Conservation (phyloP, 371 early-diverging fungal genomes). For the Smittium culicis region DNA sequence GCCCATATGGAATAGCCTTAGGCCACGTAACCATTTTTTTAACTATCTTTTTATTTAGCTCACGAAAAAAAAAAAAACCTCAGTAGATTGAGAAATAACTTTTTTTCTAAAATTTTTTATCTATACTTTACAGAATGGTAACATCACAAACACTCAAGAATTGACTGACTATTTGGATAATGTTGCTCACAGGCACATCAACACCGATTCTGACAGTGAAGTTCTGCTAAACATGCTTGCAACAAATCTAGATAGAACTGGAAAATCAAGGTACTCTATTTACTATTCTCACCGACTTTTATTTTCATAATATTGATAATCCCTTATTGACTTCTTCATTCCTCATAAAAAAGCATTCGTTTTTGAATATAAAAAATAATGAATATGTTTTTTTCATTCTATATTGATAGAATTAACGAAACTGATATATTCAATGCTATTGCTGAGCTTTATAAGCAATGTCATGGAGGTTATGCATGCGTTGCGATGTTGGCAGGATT, state of each 20-base stretch:
- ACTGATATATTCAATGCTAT: constrained; percentile 93
- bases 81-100: constrained; percentile 5
- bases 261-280: constrained; percentile 52
- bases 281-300: not conserved
- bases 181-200: constrained; percentile 94
- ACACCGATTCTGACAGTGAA: constrained; percentile 97
- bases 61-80: not conserved
- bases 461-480: constrained; percentile 85
- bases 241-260: constrained; percentile 76
- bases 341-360: not conserved
- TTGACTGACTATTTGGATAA: constrained; percentile 72
- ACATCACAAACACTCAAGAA: constrained; percentile 83
- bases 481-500: constrained; percentile 91
- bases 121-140: constrained; percentile 57
- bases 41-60: constrained; percentile 8
- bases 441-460: constrained; percentile 59
- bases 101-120: constrained; percentile 19
- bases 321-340: not conserved
- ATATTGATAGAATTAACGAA: constrained; percentile 61
- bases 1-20: constrained; percentile 91
- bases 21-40: constrained; percentile 43
- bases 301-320: constrained; percentile 11
- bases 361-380: not conserved
- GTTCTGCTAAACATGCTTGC: constrained; percentile 91
- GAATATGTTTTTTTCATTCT: constrained; percentile 4